Base-by-base conservation (phyloP, 345 rosid species). In the Microthlaspi erraticum region DNA sequence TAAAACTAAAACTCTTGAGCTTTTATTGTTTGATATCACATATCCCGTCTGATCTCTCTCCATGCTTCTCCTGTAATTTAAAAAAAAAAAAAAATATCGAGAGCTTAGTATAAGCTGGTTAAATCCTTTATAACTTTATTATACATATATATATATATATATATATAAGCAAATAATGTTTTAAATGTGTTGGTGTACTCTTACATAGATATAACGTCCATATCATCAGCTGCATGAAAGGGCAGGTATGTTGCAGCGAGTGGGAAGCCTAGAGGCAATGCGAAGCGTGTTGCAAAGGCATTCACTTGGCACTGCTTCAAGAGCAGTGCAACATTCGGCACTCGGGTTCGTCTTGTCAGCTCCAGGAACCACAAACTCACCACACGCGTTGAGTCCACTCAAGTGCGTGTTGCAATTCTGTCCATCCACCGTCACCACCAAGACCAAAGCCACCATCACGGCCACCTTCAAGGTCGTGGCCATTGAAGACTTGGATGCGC, bases 211-310 rank as follows among this genome's bases (percentile, higher is more conserved):
- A 43, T 62, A 54, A 6, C 58, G 42, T 34, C 14, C 29, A 62
- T 55, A 32, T 68, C 68, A 81, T 68, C 78, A 82, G 81, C 48
- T 73, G 38, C 70, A 93, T 4, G 78, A 38, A 73, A 86, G 71
- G 11, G 92, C 41, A 18, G 93, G 88, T 64, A 90, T 60, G 67
- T 68, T 84, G 87, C 98, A 90, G 8, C 69, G 85, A 46, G 82
- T 63, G 37, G 98, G 97, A 62, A 93, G 93, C 44, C 83, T 85
- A 39, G 90, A 73, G 0, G 91, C 89, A 39, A 93, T 81, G 52
- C 87, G 84, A 42, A 93, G 64, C 37, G 98, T 88, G 92, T 54
- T 88, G 85, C 98, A 90, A 64, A 93, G 75, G 72, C 97, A 93
- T 66, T 87, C 91, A 11, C 60, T 79, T 4, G 84, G 80, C 13